Evolutionary conservation across 164 flowering plant genomes (phyloP), one percentile per base, ranked within the genome.

Genomic region (Chimonanthus praecox): DNA sequence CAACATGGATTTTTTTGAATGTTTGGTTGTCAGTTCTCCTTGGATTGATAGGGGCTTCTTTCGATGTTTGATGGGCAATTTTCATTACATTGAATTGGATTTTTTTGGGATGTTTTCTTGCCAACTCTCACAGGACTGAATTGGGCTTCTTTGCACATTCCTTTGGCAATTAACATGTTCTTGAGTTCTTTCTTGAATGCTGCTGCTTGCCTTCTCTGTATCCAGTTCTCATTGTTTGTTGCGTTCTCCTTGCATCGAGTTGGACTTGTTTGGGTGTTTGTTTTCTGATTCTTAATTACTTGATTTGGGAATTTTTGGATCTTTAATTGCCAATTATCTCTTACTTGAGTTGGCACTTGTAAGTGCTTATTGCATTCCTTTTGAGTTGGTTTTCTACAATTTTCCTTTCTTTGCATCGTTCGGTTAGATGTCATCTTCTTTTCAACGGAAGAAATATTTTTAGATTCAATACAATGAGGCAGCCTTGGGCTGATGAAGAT

Each of bases 371-470:
- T 66, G 7, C 47, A 62, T 62, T 16, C 21, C 21, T 20, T 3
- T 18, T 20, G 20, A 62, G n/a, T 18, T 11, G 64, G 64, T 10
- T 18, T 18, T 62, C 7, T 62, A 16, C 33, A 33, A 33, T 1
- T 0, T 33, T 33, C 33, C 33, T 33, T 33, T 33, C 33, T 33
- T 1, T 33, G 33, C 33, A 33, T 33, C 1, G 33, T 33, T 33
- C 1, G 1, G 33, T 33, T 33, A 33, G 33, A 33, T 1, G 33
- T 33, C 33, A 33, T 33, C 47, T 86, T 93, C 5, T 85, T 91
- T 9, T 93, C 47, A 93, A 93, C 81, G 98, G 98, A 49, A 86
- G 98, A 76, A 91, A 93, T 73, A 93, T 93, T 20, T 93, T 91
- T 71, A 77, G 84, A n/a, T 74, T 88, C 58, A 84, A 88, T 73